phyloP scores from a whole-genome alignment of 768 basidiomycete genomes.

The Termitomyces sp. region DNA sequence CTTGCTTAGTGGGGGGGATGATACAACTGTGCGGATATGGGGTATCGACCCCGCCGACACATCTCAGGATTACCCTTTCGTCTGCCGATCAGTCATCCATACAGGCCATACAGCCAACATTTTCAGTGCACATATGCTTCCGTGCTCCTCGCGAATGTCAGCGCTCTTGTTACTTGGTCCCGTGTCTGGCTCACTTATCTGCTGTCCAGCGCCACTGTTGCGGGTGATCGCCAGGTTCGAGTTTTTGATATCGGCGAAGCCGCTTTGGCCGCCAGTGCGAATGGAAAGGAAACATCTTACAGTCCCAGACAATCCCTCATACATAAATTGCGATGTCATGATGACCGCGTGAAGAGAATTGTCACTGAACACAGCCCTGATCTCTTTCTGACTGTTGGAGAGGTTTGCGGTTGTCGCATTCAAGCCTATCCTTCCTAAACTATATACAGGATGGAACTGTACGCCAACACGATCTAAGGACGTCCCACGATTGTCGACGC shows the following conservation, averaged over 20 bases:
- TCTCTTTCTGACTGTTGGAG: constrained; percentile 73
- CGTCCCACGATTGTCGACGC: constrained; percentile 57
- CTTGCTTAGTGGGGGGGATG: constrained; percentile 70
- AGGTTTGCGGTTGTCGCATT: constrained; percentile 41
- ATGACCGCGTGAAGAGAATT: constrained; percentile 70
- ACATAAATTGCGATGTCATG: constrained; percentile 67
- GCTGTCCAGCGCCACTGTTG: constrained; percentile 57
- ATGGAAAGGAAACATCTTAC: constrained; percentile 43
- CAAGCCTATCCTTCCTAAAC: not conserved
- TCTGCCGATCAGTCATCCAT: constrained; percentile 60
- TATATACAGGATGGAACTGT: constrained; percentile 72
- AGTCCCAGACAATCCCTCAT: constrained; percentile 42
- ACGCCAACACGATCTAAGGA: constrained; percentile 82
- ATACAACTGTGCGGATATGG: constrained; percentile 80
- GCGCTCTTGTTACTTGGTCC: constrained; percentile 17
- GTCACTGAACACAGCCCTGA: constrained; percentile 78
- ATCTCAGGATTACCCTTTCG: constrained; percentile 55
- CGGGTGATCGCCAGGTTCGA: constrained; percentile 71
- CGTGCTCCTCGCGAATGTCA: constrained; percentile 75
- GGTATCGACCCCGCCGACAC: constrained; percentile 47
- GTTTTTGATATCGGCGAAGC: constrained; percentile 67
- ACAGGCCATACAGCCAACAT: constrained; percentile 85
- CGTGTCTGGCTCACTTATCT: constrained; percentile 8
- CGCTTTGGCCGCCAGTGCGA: constrained; percentile 26
- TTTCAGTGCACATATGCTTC: constrained; percentile 80